Conservation (phyloP, 345 rosid genomes). For the Zanthoxylum bungeanum region DNA sequence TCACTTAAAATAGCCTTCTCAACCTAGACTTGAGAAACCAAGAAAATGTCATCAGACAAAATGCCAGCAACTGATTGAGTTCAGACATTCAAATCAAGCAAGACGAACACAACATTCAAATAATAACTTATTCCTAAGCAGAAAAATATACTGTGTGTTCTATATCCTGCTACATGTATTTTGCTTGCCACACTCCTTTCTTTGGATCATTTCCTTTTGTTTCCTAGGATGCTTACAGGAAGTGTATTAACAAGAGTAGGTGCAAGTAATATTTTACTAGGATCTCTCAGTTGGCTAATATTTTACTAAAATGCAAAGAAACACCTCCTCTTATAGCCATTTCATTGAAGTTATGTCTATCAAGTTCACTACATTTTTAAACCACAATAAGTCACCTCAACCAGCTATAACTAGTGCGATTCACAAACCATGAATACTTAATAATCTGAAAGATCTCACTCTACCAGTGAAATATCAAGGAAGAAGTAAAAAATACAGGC, state of each 20-base stretch:
- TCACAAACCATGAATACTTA: not conserved
- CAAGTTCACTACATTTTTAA: not conserved
- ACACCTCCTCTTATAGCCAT: not conserved
- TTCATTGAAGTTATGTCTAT: not conserved
- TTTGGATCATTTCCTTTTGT: not conserved
- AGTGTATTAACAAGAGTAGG: not conserved
- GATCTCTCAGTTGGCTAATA: not conserved
- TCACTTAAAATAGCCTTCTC: too few relatives aligned
- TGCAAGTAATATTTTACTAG: not conserved
- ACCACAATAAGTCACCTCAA: not conserved
- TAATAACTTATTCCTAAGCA: too few relatives aligned
- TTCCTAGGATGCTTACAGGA: not conserved
- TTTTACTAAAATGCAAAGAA: not conserved
- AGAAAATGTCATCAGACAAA: too few relatives aligned
- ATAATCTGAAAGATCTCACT: not conserved
- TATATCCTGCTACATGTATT: too few relatives aligned
- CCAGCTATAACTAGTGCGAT: not conserved
- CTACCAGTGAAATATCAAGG: not conserved
- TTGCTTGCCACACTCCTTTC: not conserved
- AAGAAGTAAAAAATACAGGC: not conserved
- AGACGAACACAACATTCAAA: too few relatives aligned
- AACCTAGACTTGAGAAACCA: too few relatives aligned
- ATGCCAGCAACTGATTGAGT: too few relatives aligned
- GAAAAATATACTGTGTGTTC: too few relatives aligned
- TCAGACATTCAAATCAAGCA: too few relatives aligned